Evolutionary conservation across 352 stramenopile genomes (phyloP).

Genomic region (Phytophthora citricola): DNA sequence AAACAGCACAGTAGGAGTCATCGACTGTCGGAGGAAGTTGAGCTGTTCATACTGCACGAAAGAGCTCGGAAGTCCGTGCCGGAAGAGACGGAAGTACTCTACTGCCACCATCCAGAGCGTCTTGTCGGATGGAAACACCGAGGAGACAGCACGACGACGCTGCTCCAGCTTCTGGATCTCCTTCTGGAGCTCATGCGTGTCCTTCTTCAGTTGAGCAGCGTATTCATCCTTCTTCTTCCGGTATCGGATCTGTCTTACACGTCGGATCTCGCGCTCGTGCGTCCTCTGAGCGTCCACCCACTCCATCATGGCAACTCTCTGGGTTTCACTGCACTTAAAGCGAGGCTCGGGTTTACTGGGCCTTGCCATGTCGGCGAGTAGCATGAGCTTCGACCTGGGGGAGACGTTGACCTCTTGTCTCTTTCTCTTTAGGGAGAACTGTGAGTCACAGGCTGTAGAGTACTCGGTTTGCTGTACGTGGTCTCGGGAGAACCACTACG

Average conservation of each 20-base stretch:
- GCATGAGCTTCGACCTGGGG: conserved; percentile 10
- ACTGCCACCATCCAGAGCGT: conserved; percentile 28
- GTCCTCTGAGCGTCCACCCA: conserved; percentile 7
- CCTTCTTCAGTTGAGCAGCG: conserved; percentile 4
- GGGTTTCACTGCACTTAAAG: conserved; percentile 9
- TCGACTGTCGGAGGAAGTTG: conserved; percentile 9
- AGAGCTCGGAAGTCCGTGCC: conserved; percentile 8
- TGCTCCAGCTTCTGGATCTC: conserved; percentile 21
- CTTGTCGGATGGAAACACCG: conserved; percentile 9
- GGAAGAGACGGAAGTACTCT: conserved; percentile 36
- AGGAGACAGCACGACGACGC: conserved; percentile 10
- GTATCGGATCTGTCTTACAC: conserved; percentile 28
- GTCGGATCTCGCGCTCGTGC: conserved; percentile 21
- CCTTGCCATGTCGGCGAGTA: conserved; percentile 6
- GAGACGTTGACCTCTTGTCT: conserved; percentile 2
- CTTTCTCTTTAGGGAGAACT: conserved; percentile 14
- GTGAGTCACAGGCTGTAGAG: neutral
- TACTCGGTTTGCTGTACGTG: neutral
- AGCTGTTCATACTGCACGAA: neutral
- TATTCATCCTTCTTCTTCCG: conserved; percentile 29
- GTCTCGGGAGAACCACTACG: neutral
- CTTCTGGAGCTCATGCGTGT: conserved; percentile 1
- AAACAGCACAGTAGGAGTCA: conserved; percentile 17
- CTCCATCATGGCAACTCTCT: conserved; percentile 9
- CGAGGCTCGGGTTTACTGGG: neutral